These are phyloP conservation scores for Boletus sp. DNA, from an alignment of 768 basidiomycete species.

Conservation along the genomic window DNA sequence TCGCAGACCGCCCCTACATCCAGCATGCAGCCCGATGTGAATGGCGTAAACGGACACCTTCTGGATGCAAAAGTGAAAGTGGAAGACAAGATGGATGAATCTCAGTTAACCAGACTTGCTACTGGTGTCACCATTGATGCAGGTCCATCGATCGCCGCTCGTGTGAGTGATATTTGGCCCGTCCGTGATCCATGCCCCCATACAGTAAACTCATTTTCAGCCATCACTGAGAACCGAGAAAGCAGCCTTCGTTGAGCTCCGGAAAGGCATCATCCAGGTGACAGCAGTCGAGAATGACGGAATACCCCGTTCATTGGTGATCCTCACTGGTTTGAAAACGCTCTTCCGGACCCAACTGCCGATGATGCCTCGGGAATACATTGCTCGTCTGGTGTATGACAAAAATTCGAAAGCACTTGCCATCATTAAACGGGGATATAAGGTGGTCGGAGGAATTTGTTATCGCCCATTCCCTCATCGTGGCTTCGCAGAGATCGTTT, in stretches of 20 bases:
- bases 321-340: slow-evolving; percentile 93
- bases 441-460: slow-evolving; percentile 97
- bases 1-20: slow-evolving; percentile 53
- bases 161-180: slow-evolving; percentile 37
- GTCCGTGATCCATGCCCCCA: neutral
- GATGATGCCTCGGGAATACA: slow-evolving; percentile 99
- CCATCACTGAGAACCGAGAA: slow-evolving; percentile 66
- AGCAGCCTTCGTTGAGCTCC: slow-evolving; percentile 75
- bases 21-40: slow-evolving; percentile 39
- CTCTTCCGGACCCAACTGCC: slow-evolving; percentile 97
- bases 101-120: slow-evolving; percentile 71
- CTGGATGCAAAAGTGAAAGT: slow-evolving; percentile 58
- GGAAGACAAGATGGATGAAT: slow-evolving; percentile 79
- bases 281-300: slow-evolving; percentile 83
- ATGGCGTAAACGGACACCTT: slow-evolving; percentile 45
- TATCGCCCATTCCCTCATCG: slow-evolving; percentile 95
- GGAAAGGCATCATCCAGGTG: slow-evolving; percentile 79
- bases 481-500: slow-evolving; percentile 96
- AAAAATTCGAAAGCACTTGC: slow-evolving; percentile 89
- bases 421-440: slow-evolving; percentile 91
- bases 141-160: slow-evolving; percentile 42
- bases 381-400: slow-evolving; percentile 93
- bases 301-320: slow-evolving; percentile 70
- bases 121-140: slow-evolving; percentile 81
- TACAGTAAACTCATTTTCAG: slow-evolving; percentile 33